Evolutionary conservation across 2,329 filamentous ascomycete species (phyloP).

Genomic region (Paraconiothyrium sp.): DNA sequence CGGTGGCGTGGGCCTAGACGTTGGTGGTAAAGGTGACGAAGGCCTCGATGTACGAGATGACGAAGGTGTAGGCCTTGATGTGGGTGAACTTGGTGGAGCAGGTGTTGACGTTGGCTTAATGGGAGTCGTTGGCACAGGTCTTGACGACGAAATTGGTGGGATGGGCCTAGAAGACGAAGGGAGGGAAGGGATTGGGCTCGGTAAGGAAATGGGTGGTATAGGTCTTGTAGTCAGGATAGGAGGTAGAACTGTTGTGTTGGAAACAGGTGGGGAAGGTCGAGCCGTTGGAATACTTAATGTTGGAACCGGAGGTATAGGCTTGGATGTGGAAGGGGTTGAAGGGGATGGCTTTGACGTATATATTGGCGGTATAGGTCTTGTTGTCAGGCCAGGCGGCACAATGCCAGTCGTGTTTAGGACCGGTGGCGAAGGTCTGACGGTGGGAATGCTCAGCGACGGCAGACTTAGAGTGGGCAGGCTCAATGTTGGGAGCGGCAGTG

Average conservation of each 20-base stretch:
- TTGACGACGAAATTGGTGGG: background rate
- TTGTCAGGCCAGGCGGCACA: background rate
- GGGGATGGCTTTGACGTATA: no score
- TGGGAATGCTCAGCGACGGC: background rate
- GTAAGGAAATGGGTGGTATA: background rate
- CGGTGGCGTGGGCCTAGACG: constrained; percentile 1
- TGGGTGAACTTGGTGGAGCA: constrained; percentile 1
- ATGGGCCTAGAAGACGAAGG: background rate
- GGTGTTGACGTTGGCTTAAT: constrained; percentile 1
- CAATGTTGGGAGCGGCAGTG: background rate
- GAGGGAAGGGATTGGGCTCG: background rate
- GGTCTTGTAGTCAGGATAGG: constrained; percentile 1
- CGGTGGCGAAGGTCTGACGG: background rate
- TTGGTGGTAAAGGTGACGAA: background rate
- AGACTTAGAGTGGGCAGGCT: constrained; percentile 1
- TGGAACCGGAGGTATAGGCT: background rate
- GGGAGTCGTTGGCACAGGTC: background rate
- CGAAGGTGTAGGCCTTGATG: background rate
- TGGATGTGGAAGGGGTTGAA: background rate
- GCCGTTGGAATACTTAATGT: background rate
- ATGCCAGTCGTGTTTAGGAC: background rate
- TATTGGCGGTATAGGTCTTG: background rate
- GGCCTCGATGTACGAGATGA: background rate
- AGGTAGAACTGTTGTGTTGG: constrained; percentile 1
- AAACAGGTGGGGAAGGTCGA: background rate